Base-by-base conservation (phyloP, 2,329 filamentous ascomycete genomes). In the Penicillium capsulatum region DNA sequence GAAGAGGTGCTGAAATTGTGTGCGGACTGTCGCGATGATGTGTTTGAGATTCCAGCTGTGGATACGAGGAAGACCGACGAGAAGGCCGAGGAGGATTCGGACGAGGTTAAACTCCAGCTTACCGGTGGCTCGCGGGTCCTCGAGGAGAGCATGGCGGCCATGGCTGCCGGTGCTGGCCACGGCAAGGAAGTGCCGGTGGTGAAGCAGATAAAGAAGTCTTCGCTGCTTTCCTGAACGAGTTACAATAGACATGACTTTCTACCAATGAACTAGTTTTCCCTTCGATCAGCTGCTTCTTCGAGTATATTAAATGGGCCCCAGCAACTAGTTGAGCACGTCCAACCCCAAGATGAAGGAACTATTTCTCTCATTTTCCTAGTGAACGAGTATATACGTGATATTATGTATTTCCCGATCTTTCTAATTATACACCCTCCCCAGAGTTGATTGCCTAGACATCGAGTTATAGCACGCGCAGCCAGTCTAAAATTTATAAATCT, bases 1-100 rank as follows among this genome's bases (percentile, higher is more conserved):
- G 74, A 68, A 4, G 87, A 92, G 48, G 83, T 97, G 1, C 69
- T 87, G 7, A 80, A 78, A 31, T 75, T 80, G 46, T 94, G 87
- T 61, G 67, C 67, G 48, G 72, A 69, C 6, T 83, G 84, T 30
- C 72, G 89, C 11, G 71, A 66, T 7, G 84, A 94, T 54, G 84
- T 94, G 0, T 94, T 86, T 60, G 71, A 70, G 37, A 51, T 59
- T 3, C 37, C 40, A 26, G 44, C 39, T 38, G 13, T 19, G 10
- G 31, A 37, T 3, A 24, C 27, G 5, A 26, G 32, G 7, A 45
- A 36, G 27, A 19, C 17, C 7, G 36, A 42, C 3, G 48, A 44
- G 17, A 42, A 43, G 3, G 50, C 56, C 15, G 46, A 47, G 3
- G 53, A 53, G 29, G 47, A 42, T 10, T 46, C 49, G 30, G 45